Conservation (phyloP, 106 monocot species). For the Acorus calamus region DNA sequence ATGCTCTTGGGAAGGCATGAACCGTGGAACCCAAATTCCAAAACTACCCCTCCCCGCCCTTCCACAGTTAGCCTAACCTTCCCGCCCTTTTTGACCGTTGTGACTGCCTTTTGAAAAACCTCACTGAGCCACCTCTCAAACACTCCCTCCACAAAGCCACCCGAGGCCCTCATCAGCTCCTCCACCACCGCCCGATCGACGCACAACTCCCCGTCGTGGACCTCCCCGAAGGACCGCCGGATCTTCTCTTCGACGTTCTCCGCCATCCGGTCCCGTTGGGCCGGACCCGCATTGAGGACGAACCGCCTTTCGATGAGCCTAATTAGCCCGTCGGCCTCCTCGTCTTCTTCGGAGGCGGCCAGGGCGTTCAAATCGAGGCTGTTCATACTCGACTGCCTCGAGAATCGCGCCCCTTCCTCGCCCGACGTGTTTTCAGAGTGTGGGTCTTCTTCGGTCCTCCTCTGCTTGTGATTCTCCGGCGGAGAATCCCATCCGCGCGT, state of each 20-base stretch:
- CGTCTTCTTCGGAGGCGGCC: conserved; percentile 23
- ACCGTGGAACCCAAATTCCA: conserved; percentile 41
- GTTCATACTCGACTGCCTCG: background rate
- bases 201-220: conserved; percentile 6
- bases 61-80: conserved; percentile 40
- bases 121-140: conserved; percentile 69
- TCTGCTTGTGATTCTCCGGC: conserved; percentile 15
- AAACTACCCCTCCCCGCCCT: conserved; percentile 20
- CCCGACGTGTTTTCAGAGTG: too few species aligned
- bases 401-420: too few species aligned
- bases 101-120: conserved; percentile 47
- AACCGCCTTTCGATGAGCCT: conserved; percentile 13
- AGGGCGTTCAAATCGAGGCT: conserved; percentile 50
- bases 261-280: background rate
- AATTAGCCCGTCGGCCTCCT: conserved; percentile 22
- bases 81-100: conserved; percentile 60
- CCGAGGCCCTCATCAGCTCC: conserved; percentile 33
- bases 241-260: conserved; percentile 27
- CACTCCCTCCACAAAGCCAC: conserved; percentile 38
- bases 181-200: conserved; percentile 32
- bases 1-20: conserved; percentile 63
- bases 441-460: background rate
- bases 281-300: conserved; percentile 16
- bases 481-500: conserved; percentile 1
- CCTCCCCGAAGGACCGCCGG: conserved; percentile 18